Evolutionary conservation across 805 yeast genomes (phyloP).

Genomic region (Saccharomyces jurei): DNA sequence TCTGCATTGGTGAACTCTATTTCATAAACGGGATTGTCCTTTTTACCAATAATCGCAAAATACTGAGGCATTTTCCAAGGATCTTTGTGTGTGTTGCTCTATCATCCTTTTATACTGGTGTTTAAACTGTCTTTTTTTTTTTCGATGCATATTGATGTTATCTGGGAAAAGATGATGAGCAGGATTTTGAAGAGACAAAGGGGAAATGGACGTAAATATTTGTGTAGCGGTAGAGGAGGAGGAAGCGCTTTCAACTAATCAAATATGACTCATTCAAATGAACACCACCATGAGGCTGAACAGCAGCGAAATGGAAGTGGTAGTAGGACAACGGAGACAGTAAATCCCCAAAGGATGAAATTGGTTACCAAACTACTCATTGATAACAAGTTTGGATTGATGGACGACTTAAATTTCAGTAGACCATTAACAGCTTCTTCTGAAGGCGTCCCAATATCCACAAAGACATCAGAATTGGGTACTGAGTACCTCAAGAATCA

Average conservation of each 20-base stretch:
- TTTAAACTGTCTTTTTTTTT: background rate
- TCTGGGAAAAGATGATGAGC: background rate
- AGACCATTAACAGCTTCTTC: slow-evolving; percentile 1
- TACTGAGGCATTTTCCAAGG: slow-evolving; percentile 59
- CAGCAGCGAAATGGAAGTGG: background rate
- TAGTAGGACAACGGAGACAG: background rate
- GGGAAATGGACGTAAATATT: background rate
- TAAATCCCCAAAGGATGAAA: slow-evolving; percentile 13
- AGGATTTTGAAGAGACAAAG: background rate
- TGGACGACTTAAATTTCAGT: slow-evolving; percentile 27
- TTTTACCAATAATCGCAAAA: slow-evolving; percentile 79
- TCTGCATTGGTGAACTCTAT: slow-evolving; percentile 55
- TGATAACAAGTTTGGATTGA: slow-evolving; percentile 23
- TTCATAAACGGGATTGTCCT: slow-evolving; percentile 81
- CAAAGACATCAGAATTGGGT: background rate
- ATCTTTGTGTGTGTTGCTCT: background rate
- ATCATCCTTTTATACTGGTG: background rate
- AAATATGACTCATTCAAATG: background rate
- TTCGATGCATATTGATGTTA: background rate
- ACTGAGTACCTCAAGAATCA: background rate
- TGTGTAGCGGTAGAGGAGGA: background rate
- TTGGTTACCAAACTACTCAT: slow-evolving; percentile 20
- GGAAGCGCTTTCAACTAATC: background rate
- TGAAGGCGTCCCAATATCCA: background rate
- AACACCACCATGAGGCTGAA: background rate